Evolutionary conservation across 2,329 filamentous ascomycete species (phyloP).

Genomic region (Juglanconis sp.): DNA sequence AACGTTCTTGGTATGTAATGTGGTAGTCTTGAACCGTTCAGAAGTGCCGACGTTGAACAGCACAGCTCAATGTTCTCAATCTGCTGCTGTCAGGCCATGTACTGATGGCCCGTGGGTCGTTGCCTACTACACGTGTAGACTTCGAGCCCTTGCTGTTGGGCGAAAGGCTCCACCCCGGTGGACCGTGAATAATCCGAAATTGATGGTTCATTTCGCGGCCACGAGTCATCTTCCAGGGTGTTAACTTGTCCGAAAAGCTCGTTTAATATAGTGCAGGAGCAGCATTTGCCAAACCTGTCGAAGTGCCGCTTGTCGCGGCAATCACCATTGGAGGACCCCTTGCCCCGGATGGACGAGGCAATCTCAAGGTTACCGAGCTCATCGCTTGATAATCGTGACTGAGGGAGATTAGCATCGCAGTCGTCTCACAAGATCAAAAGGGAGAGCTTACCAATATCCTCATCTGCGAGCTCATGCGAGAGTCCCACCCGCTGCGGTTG

Average conservation of each 20-base stretch:
- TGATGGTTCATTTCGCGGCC: no score
- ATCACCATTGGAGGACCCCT: not conserved
- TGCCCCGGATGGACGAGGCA: not conserved
- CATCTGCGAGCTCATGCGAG: constrained; percentile 85
- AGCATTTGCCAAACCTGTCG: no score
- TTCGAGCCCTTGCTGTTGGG: not conserved
- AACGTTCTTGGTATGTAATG: not conserved
- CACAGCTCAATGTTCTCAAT: not conserved
- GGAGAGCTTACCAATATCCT: constrained; percentile 80
- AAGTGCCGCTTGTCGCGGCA: not conserved
- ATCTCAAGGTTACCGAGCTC: constrained; percentile 25
- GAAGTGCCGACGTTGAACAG: not conserved
- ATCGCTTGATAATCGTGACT: constrained; percentile 71
- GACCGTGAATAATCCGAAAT: no score
- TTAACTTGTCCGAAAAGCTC: no score
- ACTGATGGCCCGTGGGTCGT: not conserved
- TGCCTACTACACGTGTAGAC: not conserved
- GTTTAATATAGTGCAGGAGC: no score
- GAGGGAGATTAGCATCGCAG: constrained; percentile 23
- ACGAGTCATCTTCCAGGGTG: no score
- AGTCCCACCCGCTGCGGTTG: constrained; percentile 95
- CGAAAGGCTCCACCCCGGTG: no score
- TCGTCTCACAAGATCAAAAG: not conserved
- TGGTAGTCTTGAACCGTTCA: not conserved
- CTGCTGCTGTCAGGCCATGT: not conserved